Conservation (phyloP, 1,284 basidiomycete genomes). For the Irpex lacteus region DNA sequence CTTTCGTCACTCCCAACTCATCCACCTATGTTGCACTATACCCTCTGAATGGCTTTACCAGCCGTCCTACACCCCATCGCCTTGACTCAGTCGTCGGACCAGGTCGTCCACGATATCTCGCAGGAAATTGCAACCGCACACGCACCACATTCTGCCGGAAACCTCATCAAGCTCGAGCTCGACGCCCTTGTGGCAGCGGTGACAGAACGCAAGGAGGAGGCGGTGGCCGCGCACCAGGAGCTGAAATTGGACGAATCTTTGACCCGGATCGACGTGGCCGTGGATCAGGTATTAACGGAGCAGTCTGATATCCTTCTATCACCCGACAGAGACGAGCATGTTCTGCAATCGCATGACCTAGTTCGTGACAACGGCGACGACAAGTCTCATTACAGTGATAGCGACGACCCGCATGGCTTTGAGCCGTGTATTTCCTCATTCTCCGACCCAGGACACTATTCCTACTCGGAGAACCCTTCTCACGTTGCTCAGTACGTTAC, state of each 20-base stretch:
- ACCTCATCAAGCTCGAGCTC: background rate
- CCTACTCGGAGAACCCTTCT: background rate
- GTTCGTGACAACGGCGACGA: constrained; percentile 1
- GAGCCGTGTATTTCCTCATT: background rate
- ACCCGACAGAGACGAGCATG: background rate
- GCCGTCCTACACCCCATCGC: background rate
- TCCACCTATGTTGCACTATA: background rate
- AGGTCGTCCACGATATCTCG: too few relatives aligned
- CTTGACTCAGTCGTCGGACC: too few relatives aligned
- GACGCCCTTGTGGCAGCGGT: background rate
- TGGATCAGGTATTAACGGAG: background rate
- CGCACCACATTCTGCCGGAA: background rate
- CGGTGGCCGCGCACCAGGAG: background rate
- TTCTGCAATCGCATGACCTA: background rate
- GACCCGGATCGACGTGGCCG: background rate
- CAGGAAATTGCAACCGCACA: background rate
- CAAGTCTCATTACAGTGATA: background rate
- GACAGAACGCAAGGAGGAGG: background rate
- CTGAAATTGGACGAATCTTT: background rate
- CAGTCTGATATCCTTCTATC: background rate
- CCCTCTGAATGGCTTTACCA: background rate
- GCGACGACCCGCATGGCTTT: constrained; percentile 1
- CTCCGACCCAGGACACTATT: constrained; percentile 8
- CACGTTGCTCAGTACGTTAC: background rate
- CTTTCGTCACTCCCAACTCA: background rate